Conservation (phyloP, 1,284 basidiomycete species). For the Sporisorium graminicola region DNA sequence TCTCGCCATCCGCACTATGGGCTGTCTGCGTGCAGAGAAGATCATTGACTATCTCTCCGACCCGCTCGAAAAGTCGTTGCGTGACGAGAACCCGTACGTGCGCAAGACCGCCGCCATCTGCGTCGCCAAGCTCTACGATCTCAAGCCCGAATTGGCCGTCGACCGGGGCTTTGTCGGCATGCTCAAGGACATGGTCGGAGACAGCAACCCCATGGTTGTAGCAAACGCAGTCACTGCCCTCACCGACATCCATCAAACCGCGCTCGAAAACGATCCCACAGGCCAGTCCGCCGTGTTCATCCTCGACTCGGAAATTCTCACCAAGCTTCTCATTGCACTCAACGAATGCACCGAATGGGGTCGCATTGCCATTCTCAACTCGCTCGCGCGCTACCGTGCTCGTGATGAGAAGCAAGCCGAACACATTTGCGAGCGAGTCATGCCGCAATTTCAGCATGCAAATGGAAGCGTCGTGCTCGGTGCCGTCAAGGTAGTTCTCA, state of each 20-base stretch:
- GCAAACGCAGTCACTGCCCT: slow-evolving; percentile 93
- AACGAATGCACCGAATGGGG: slow-evolving; percentile 99
- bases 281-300: slow-evolving; percentile 77
- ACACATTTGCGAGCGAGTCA: slow-evolving; percentile 97
- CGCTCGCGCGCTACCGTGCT: slow-evolving; percentile 84
- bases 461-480: slow-evolving; percentile 95
- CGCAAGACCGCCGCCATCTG: slow-evolving; percentile 90
- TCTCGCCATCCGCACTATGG: slow-evolving; percentile 97
- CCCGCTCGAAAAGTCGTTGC: slow-evolving; percentile 88
- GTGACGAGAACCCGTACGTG: slow-evolving; percentile 91
- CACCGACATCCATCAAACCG: slow-evolving; percentile 85
- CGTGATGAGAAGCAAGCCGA: slow-evolving; percentile 89
- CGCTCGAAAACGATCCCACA: slow-evolving; percentile 51
- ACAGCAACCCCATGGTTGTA: slow-evolving; percentile 98
- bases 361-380: slow-evolving; percentile 89
- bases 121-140: slow-evolving; percentile 95
- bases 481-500: slow-evolving; percentile 97
- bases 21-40: slow-evolving; percentile 94
- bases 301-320: slow-evolving; percentile 84
- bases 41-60: slow-evolving; percentile 98
- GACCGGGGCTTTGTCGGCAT: slow-evolving; percentile 94
- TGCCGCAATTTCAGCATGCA: slow-evolving; percentile 97
- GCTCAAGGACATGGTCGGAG: slow-evolving; percentile 86
- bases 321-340: slow-evolving; percentile 91
- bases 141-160: slow-evolving; percentile 92